Conservation (phyloP, 345 rosid species). For the Arabis alpina region DNA sequence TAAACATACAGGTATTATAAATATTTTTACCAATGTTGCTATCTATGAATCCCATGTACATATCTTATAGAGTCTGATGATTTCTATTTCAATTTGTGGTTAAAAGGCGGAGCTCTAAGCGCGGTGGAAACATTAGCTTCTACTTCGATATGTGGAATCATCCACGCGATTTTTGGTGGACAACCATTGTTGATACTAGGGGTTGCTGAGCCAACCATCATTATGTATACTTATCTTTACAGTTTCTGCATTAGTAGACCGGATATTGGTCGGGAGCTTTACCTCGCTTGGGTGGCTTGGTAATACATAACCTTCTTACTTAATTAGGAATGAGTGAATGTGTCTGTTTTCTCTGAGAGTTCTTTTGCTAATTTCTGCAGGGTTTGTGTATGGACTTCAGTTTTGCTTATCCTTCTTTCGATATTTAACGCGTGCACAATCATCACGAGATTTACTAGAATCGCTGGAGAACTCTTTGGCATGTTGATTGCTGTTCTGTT, state of each 20-base stretch:
- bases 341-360: background rate
- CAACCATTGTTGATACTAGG: conserved; percentile 86
- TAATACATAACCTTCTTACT: conserved; percentile 31
- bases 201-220: conserved; percentile 88
- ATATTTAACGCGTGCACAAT: conserved; percentile 66
- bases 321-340: background rate
- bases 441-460: conserved; percentile 68
- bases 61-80: background rate
- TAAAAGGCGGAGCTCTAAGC: conserved; percentile 67
- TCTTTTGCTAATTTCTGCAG: conserved; percentile 36
- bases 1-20: conserved; percentile 66
- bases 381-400: conserved; percentile 82
- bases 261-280: conserved; percentile 62
- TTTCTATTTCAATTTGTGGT: conserved; percentile 17
- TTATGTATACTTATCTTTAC: conserved; percentile 86
- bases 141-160: conserved; percentile 77
- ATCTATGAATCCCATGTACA: background rate
- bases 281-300: conserved; percentile 85
- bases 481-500: conserved; percentile 79
- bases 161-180: conserved; percentile 82
- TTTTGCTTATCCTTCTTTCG: conserved; percentile 67
- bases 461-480: conserved; percentile 82
- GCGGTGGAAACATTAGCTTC: conserved; percentile 82
- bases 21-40: conserved; percentile 2
- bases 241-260: conserved; percentile 62